Conservation (phyloP, 352 stramenopile genomes). For the Peronospora farinosa region DNA sequence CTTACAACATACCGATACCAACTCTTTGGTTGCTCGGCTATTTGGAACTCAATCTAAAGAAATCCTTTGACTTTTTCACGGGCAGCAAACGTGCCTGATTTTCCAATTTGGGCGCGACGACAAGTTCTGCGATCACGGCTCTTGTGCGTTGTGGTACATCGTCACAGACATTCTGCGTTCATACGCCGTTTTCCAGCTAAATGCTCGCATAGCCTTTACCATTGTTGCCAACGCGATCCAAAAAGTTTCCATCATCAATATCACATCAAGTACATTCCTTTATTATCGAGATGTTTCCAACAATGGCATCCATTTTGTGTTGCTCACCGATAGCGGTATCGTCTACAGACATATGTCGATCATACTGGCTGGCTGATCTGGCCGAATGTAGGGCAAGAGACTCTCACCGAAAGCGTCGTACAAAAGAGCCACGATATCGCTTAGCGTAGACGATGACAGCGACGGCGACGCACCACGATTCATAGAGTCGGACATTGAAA, state of each 20-base stretch:
- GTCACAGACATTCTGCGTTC: constrained; percentile 30
- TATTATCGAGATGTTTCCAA: constrained; percentile 7
- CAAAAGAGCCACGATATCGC: constrained; percentile 49
- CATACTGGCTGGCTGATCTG: constrained; percentile 37
- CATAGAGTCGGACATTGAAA: constrained; percentile 51
- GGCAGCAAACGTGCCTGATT: constrained; percentile 34
- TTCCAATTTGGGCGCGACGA: constrained; percentile 25
- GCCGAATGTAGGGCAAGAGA: constrained; percentile 69
- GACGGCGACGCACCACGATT: constrained; percentile 23
- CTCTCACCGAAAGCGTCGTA: constrained; percentile 79
- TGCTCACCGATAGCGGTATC: neutral
- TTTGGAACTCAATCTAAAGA: constrained; percentile 45
- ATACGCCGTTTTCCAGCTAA: constrained; percentile 28
- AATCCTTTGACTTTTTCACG: constrained; percentile 73
- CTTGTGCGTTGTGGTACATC: constrained; percentile 1
- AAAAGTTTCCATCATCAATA: constrained; percentile 3
- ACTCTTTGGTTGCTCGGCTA: constrained; percentile 13
- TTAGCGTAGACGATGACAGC: constrained; percentile 33
- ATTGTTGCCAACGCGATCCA: neutral
- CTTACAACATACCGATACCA: constrained; percentile 42
- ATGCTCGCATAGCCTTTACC: neutral
- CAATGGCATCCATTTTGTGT: constrained; percentile 11
- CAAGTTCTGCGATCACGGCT: constrained; percentile 1
- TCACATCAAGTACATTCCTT: constrained; percentile 11
- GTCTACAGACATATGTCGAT: constrained; percentile 44